These are phyloP conservation scores for Talaromyces liani DNA, from an alignment of 495 filamentous ascomycete species.

Conservation along the genomic window DNA sequence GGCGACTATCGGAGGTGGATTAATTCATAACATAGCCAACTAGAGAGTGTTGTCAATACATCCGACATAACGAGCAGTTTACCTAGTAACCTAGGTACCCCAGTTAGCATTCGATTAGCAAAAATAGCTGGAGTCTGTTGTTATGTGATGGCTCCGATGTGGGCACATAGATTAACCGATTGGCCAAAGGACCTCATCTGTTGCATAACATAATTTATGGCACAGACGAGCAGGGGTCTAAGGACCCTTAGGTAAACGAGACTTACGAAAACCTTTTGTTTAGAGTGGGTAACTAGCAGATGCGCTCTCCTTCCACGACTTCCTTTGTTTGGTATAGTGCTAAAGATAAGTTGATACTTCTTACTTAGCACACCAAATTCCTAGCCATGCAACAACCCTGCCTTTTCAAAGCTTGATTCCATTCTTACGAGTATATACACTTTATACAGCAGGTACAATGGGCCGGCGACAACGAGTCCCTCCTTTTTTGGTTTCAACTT, in stretches of 20 bases:
- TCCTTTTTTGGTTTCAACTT: not conserved
- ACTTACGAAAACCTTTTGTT: not conserved
- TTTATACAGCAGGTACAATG: not conserved
- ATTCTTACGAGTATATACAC: not conserved
- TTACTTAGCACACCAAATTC: not conserved
- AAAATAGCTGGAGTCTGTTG: not conserved
- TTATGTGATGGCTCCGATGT: not conserved
- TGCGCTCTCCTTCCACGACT: not conserved
- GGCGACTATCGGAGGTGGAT: too few relatives aligned
- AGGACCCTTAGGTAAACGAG: not conserved
- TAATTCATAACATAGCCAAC: too few relatives aligned
- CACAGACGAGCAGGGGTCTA: not conserved
- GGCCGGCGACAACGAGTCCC: not conserved
- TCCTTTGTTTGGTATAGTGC: not conserved
- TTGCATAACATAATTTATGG: not conserved
- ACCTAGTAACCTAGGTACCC: not conserved
- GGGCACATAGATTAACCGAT: not conserved
- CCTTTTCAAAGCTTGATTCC: not conserved
- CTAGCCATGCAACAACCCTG: not conserved
- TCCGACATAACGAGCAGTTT: not conserved
- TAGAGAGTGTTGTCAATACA: too few relatives aligned
- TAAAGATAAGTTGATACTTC: too few relatives aligned
- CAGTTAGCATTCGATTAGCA: not conserved
- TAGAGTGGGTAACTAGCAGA: too few relatives aligned
- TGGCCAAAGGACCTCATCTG: not conserved